Percentiles rank a stretch among this genome's conserved stretches.
Conservation (phyloP, 2,329 filamentous ascomycete genomes). For the Alternaria triticina region DNA sequence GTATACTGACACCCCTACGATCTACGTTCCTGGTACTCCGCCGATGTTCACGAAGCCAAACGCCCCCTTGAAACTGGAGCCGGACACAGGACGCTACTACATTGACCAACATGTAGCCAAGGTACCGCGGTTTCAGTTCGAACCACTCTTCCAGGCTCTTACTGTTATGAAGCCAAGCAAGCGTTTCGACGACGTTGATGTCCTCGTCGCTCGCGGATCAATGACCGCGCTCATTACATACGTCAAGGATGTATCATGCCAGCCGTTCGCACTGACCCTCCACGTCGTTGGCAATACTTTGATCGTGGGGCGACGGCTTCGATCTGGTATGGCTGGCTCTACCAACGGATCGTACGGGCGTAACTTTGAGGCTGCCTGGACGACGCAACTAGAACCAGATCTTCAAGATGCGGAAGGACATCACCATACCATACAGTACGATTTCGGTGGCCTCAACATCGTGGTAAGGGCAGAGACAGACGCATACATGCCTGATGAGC, state of each 20-base stretch:
- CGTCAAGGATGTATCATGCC: background rate
- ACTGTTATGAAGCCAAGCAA: background rate
- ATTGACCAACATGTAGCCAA: background rate
- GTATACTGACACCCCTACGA: background rate
- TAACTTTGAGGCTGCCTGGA: background rate
- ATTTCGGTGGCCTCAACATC: background rate
- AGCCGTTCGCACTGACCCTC: background rate
- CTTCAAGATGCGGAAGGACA: conserved; percentile 2
- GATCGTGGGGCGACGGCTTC: background rate
- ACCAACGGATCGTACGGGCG: background rate
- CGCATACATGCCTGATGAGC: background rate
- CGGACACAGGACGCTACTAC: background rate
- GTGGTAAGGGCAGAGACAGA: background rate
- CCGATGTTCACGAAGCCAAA: background rate
- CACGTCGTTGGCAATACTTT: background rate
- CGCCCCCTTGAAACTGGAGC: background rate
- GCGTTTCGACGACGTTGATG: background rate
- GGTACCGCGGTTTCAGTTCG: background rate
- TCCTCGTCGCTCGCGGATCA: background rate
- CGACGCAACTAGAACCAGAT: background rate
- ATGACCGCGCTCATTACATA: background rate
- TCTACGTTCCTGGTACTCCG: background rate
- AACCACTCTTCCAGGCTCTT: background rate
- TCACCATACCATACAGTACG: background rate
- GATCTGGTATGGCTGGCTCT: background rate